These are phyloP conservation scores for Aspergillus amoenus DNA, from an alignment of 2,329 filamentous ascomycete species.

Conservation along the genomic window DNA sequence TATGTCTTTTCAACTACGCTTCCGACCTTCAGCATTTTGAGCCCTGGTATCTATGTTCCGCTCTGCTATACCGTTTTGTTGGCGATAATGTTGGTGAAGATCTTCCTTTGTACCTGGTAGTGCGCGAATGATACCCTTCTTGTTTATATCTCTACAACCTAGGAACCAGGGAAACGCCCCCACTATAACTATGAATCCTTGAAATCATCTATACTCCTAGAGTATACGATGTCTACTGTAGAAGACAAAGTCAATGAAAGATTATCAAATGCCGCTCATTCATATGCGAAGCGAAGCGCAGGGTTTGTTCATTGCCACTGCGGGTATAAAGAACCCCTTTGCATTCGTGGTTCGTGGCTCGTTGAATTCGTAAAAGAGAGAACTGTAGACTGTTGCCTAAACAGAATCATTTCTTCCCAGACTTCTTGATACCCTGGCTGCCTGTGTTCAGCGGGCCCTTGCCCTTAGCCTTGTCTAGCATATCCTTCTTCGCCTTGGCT, in stretches of 20 bases:
- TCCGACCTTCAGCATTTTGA: neutral
- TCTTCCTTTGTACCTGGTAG: conserved; percentile 7
- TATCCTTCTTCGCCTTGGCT: conserved; percentile 80
- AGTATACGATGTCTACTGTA: conserved; percentile 1
- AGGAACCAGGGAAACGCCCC: neutral
- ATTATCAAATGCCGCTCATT: conserved; percentile 11
- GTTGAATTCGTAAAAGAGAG: conserved; percentile 22
- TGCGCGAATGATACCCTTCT: conserved; percentile 18
- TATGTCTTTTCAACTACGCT: conserved; percentile 22
- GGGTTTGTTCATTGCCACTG: conserved; percentile 14
- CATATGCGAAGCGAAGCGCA: conserved; percentile 10
- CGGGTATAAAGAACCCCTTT: conserved; percentile 9
- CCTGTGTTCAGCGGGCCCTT: conserved; percentile 88
- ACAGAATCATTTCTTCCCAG: conserved; percentile 81
- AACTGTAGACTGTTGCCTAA: neutral
- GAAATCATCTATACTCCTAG: conserved; percentile 1
- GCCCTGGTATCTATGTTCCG: neutral
- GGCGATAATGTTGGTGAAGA: conserved; percentile 15
- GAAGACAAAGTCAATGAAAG: conserved; percentile 2
- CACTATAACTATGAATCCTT: neutral
- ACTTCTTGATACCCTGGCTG: conserved; percentile 93
- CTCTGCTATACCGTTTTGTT: conserved; percentile 8
- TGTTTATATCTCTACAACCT: neutral
- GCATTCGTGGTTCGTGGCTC: conserved; percentile 23
- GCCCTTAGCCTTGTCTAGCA: conserved; percentile 77